These are phyloP conservation scores for Jamesozyma gamospora DNA, from an alignment of 805 yeast species.

Conservation along the genomic window DNA sequence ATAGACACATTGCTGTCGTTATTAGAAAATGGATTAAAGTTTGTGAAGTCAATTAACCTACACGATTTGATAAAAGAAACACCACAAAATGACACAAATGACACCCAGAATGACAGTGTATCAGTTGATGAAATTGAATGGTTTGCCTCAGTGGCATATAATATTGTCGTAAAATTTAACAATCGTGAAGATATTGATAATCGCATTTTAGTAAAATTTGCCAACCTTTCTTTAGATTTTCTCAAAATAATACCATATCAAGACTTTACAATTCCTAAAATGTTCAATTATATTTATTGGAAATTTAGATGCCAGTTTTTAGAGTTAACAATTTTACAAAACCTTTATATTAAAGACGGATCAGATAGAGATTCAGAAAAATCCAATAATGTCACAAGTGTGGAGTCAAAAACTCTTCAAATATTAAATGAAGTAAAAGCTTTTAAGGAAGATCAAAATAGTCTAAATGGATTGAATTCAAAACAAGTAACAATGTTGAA, in stretches of 20 bases:
- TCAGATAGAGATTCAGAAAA: background rate
- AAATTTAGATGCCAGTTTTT: conserved; percentile 12
- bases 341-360: background rate
- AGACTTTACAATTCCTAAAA: conserved; percentile 13
- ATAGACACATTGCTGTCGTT: conserved; percentile 4
- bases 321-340: background rate
- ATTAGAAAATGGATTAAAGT: conserved; percentile 7
- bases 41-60: conserved; percentile 7
- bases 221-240: conserved; percentile 14
- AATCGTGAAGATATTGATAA: conserved; percentile 4
- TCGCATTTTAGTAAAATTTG: conserved; percentile 11
- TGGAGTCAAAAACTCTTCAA: background rate
- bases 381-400: background rate
- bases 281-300: conserved; percentile 23
- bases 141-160: conserved; percentile 32
- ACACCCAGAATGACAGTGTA: conserved; percentile 6
- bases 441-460: background rate
- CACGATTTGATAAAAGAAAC: conserved; percentile 5
- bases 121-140: conserved; percentile 32
- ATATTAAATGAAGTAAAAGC: background rate
- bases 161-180: conserved; percentile 23
- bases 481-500: conserved; percentile 11
- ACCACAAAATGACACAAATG: background rate
- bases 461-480: conserved; percentile 5
- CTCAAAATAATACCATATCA: conserved; percentile 12